Evolutionary conservation across 129 eudicot species (phyloP).

Genomic region (Smallanthus sonchifolius): DNA sequence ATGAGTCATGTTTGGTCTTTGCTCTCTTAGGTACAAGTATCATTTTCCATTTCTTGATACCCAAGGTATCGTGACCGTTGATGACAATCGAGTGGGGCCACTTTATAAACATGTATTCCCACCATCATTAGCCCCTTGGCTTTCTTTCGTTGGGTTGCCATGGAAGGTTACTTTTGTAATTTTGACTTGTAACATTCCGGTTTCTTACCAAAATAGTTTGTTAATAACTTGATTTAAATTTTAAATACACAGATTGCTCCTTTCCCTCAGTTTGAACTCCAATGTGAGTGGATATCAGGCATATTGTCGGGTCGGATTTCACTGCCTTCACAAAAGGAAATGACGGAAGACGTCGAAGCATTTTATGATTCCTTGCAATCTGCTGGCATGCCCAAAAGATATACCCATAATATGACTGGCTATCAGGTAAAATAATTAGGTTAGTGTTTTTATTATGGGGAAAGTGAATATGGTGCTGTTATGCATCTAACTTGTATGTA

Average conservation of each 20-base stretch:
- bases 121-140: conserved; percentile 76
- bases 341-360: conserved; percentile 65
- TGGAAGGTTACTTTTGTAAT: conserved; percentile 52
- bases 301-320: conserved; percentile 63
- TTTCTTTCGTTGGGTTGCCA: conserved; percentile 83
- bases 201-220: not conserved
- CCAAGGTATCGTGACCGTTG: conserved; percentile 57
- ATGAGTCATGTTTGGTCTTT: not conserved
- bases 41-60: conserved; percentile 84
- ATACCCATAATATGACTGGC: conserved; percentile 63
- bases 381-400: conserved; percentile 68
- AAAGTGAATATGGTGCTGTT: too few species aligned
- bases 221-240: not conserved
- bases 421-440: conserved; percentile 42
- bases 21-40: conserved; percentile 67
- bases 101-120: conserved; percentile 91
- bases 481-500: too few species aligned
- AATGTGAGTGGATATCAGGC: conserved; percentile 87
- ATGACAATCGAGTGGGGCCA: conserved; percentile 88
- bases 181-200: not conserved
- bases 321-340: conserved; percentile 59
- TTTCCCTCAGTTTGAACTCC: conserved; percentile 67
- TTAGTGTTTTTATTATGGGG: not conserved
- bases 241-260: conserved; percentile 54
- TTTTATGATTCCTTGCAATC: conserved; percentile 62